Evolutionary conservation across 1,139 yeast species (phyloP), one percentile per base, ranked within the genome.

Genomic region (Kodamaea suecica): DNA sequence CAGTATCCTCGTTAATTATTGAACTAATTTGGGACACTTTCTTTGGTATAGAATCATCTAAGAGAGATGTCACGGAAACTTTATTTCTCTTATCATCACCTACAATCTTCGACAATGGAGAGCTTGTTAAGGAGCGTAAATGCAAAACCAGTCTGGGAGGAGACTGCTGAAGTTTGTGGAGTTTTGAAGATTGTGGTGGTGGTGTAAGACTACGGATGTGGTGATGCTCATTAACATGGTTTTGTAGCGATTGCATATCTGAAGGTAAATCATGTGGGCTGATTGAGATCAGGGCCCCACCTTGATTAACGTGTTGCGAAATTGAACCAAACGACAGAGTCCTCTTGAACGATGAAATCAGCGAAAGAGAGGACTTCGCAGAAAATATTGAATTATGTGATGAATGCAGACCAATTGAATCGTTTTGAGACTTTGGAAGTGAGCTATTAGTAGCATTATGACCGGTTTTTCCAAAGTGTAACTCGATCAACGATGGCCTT

Each of bases 401-500:
- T 2, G 68, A 55, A 15, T 50, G 58, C 8, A 64, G 59, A 9
- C 55, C 61, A 17, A 59, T 50, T 12, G 66, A 58, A 30, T 56
- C 58, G 27, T 42, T 25, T 13, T 25, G 28, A 9, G 21, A 6
- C 14, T 25, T 25, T 11, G 28, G 14, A 13, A 13, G 17, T 5
- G 28, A 13, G 14, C 9, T 13, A 13, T 25, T 25, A 8, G 15
- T 23, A n/a, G n/a, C 21, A 9, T 6, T 19, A 9, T 19, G 21
- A 9, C 21, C 21, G 21, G 35, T 33, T 19, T 38, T 33, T 9
- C 53, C 53, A 29, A 45, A 44, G 41, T 70, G 69, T 27, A 68
- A 47, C 42, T 71, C 76, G 26, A 66, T 49, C 28, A 71, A 52
- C 2, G 75, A 67, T 0, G 76, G 75, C 34, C 76, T 57, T 30